A percentile compares a stretch with the other conserved stretches of the same genome.
Conservation (phyloP, 2,329 filamentous ascomycete genomes). For the Talaromyces sp. region DNA sequence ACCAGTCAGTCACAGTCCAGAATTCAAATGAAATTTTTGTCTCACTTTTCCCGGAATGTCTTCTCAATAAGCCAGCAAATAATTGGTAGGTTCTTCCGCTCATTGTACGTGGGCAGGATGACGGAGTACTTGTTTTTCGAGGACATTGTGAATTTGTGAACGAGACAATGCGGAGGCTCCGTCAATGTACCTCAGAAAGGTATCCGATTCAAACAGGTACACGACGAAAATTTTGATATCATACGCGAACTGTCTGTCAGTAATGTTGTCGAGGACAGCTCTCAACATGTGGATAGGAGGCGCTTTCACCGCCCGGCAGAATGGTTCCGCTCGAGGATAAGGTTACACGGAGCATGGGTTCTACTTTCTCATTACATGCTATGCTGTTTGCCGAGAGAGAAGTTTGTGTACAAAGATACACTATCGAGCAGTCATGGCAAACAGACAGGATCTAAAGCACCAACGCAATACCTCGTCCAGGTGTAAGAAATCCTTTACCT, state of each 20-base stretch:
- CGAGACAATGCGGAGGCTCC: background rate
- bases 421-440: constrained; percentile 15
- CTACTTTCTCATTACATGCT: background rate
- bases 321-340: constrained; percentile 7
- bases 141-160: constrained; percentile 25
- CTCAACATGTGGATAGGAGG: constrained; percentile 20
- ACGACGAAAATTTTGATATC: background rate
- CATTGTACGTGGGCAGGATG: constrained; percentile 97
- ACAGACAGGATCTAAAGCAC: constrained; percentile 20
- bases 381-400: background rate
- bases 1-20: background rate
- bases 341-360: background rate
- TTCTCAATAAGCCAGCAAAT: constrained; percentile 89
- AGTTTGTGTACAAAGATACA: background rate
- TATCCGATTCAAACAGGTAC: background rate
- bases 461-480: constrained; percentile 29
- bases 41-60: constrained; percentile 83
- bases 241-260: background rate
- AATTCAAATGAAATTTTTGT: background rate
- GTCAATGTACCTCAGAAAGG: background rate
- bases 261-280: constrained; percentile 18
- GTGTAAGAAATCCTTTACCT: constrained; percentile 21
- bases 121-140: constrained; percentile 82
- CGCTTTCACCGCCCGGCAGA: constrained; percentile 22
- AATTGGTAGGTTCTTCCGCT: constrained; percentile 93